Percentiles rank a stretch among this genome's conserved stretches.
These are phyloP conservation scores for Termitomyces sp. DNA, from an alignment of 768 basidiomycete species.

Conservation along the genomic window DNA sequence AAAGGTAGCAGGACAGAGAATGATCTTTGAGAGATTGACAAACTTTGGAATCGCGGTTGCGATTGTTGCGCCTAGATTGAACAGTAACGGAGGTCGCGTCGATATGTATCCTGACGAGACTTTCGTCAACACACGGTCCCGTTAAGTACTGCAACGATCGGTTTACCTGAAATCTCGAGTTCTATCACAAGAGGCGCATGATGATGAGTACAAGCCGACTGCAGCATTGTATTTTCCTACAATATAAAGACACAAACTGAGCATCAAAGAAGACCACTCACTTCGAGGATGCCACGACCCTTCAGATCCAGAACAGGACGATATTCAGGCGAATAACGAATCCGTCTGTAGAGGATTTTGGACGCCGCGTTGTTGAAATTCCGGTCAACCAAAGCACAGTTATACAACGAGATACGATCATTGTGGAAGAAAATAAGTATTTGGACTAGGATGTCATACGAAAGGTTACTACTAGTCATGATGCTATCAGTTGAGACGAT, in stretches of 20 bases:
- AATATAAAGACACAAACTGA: background rate
- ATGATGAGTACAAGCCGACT: slow-evolving; percentile 31
- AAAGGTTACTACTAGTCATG: slow-evolving; percentile 13
- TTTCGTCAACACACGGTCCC: background rate
- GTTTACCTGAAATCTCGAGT: slow-evolving; percentile 41
- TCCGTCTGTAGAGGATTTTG: slow-evolving; percentile 36
- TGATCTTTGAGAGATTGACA: slow-evolving; percentile 25
- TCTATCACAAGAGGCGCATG: slow-evolving; percentile 35
- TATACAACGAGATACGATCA: slow-evolving; percentile 30
- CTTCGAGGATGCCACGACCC: slow-evolving; percentile 26
- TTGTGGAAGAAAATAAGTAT: slow-evolving; percentile 26
- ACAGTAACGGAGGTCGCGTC: slow-evolving; percentile 23
- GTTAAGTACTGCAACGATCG: too few relatives aligned
- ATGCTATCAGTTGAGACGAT: background rate
- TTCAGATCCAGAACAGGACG: slow-evolving; percentile 27
- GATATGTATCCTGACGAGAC: slow-evolving; percentile 16
- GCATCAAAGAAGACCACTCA: slow-evolving; percentile 15
- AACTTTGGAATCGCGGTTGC: slow-evolving; percentile 24
- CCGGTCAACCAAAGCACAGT: slow-evolving; percentile 38
- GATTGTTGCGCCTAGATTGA: slow-evolving; percentile 22
- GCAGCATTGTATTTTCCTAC: slow-evolving; percentile 30
- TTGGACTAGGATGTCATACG: slow-evolving; percentile 29
- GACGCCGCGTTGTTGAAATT: slow-evolving; percentile 40
- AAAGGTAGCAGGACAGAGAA: slow-evolving; percentile 27
- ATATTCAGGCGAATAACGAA: slow-evolving; percentile 35